Evolutionary conservation across 2,329 filamentous ascomycete genomes (phyloP).

Genomic region (Torrubiella hemipterigena): DNA sequence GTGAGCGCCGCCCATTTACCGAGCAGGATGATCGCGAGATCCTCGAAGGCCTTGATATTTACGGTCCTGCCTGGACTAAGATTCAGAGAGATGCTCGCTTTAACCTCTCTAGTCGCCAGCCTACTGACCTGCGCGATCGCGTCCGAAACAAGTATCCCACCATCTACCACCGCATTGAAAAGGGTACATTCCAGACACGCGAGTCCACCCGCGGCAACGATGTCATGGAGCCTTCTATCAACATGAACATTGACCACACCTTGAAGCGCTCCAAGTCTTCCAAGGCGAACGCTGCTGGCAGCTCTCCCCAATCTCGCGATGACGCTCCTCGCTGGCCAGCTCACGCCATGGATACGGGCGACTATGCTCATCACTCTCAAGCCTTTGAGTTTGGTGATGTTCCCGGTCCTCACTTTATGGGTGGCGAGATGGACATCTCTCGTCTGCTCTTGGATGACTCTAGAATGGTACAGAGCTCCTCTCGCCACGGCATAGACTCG

Average conservation of each 20-base stretch:
- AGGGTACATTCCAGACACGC: constrained; percentile 35
- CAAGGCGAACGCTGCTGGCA: constrained; percentile 25
- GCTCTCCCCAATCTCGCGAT: constrained; percentile 30
- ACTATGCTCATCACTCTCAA: constrained; percentile 12
- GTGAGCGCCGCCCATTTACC: constrained; percentile 48
- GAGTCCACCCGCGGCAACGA: constrained; percentile 26
- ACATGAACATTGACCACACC: constrained; percentile 34
- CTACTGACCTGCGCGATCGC: constrained; percentile 51
- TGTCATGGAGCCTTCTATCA: constrained; percentile 38
- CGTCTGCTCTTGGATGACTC: constrained; percentile 45
- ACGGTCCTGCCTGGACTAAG: constrained; percentile 53
- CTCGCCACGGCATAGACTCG: constrained; percentile 15
- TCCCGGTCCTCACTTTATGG: constrained; percentile 24
- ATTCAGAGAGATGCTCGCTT: constrained; percentile 50
- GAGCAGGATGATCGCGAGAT: constrained; percentile 53
- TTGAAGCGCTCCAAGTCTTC: constrained; percentile 25
- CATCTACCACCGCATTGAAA: constrained; percentile 44
- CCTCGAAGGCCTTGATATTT: constrained; percentile 43
- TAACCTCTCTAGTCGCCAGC: constrained; percentile 44
- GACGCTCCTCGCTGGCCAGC: constrained; percentile 33
- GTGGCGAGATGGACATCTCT: constrained; percentile 51
- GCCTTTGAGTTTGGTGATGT: constrained; percentile 33
- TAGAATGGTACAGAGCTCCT: constrained; percentile 14
- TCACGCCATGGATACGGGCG: constrained; percentile 19
- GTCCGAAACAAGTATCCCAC: constrained; percentile 52